A percentile compares a stretch with the other conserved stretches of the same genome.
These are phyloP conservation scores for Ascochyta fabae DNA, from an alignment of 2,329 filamentous ascomycete species.

Conservation along the genomic window DNA sequence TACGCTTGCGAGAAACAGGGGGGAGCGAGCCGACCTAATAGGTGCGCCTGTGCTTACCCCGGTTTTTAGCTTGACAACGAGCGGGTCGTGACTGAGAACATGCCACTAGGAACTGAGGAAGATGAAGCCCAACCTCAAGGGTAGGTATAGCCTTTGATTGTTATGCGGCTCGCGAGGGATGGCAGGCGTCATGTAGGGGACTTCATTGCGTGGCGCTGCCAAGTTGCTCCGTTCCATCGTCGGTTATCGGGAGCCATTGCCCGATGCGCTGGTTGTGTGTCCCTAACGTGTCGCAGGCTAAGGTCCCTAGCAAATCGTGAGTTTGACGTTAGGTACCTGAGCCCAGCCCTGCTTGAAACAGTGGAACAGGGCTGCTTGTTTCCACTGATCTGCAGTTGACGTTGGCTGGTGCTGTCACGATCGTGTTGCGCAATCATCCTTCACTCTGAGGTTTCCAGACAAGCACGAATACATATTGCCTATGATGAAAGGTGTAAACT, in stretches of 20 bases:
- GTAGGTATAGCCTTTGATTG: too few species aligned
- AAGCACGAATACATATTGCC: background rate
- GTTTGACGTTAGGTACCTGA: constrained; percentile 7
- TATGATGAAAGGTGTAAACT: background rate
- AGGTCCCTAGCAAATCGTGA: constrained; percentile 3
- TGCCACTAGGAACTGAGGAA: background rate
- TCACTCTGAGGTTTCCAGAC: background rate
- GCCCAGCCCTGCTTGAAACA: background rate
- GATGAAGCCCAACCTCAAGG: background rate
- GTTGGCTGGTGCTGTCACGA: background rate
- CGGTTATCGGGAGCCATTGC: background rate
- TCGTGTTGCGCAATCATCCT: background rate
- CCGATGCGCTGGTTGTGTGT: background rate
- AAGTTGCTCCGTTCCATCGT: background rate
- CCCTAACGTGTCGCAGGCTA: background rate
- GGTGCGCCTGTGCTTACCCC: background rate
- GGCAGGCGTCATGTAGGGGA: constrained; percentile 2
- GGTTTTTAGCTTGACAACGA: background rate
- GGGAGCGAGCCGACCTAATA: background rate
- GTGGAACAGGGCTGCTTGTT: background rate
- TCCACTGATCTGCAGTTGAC: background rate
- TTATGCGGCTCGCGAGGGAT: background rate
- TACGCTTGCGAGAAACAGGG: constrained; percentile 4
- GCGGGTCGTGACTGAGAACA: background rate
- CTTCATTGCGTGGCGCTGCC: background rate